These are phyloP conservation scores for Agaricus bisporus DNA, from an alignment of 768 basidiomycete species.

Conservation along the genomic window DNA sequence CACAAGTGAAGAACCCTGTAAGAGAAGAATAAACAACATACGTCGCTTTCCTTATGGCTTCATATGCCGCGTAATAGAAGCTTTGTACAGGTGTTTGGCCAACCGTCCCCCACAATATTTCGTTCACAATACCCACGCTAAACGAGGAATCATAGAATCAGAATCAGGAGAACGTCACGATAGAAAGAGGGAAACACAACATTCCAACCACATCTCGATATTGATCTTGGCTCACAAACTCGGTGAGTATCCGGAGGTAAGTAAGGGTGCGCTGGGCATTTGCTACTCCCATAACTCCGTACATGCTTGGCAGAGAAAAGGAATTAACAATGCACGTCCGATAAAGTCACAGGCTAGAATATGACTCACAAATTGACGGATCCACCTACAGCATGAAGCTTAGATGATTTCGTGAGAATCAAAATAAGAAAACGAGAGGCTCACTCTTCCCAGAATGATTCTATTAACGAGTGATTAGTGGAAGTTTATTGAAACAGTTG, in stretches of 20 bases:
- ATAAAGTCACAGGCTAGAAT: conserved; percentile 1
- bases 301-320: conserved; percentile 31
- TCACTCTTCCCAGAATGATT: conserved; percentile 34
- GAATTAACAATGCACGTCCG: conserved; percentile 2
- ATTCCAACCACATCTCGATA: conserved; percentile 71
- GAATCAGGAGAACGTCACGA: neutral
- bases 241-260: conserved; percentile 72
- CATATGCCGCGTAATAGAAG: conserved; percentile 40
- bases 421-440: conserved; percentile 7
- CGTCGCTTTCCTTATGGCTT: conserved; percentile 38
- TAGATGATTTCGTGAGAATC: conserved; percentile 7
- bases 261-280: conserved; percentile 84
- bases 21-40: conserved; percentile 16
- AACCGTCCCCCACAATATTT: conserved; percentile 53
- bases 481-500: conserved; percentile 5
- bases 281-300: conserved; percentile 83
- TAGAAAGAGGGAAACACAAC: conserved; percentile 20
- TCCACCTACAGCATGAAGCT: conserved; percentile 32
- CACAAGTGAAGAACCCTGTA: conserved; percentile 1
- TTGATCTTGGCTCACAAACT: conserved; percentile 80
- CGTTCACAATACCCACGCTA: conserved; percentile 57
- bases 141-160: conserved; percentile 10
- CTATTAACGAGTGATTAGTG: conserved; percentile 18
- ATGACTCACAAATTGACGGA: conserved; percentile 56
- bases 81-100: conserved; percentile 39